phyloP scores from a whole-genome alignment of 352 stramenopile species.

The Pythium monospermum region DNA sequence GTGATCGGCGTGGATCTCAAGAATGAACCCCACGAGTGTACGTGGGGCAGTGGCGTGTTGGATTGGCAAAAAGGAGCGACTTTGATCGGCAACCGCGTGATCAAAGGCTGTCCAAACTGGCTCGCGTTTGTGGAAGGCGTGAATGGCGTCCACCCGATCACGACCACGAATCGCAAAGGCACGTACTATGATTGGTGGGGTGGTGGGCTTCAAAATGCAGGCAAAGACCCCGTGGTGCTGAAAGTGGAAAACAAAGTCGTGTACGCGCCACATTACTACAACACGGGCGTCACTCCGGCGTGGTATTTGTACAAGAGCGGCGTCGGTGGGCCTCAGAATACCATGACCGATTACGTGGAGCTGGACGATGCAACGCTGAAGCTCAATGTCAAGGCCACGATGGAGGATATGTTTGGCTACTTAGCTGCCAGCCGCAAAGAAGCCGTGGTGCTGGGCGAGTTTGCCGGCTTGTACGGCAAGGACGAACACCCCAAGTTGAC shows the following conservation, averaged over 20 bases:
- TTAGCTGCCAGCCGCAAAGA: conserved; percentile 37
- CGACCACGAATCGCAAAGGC: conserved; percentile 33
- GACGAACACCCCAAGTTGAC: conserved; percentile 62
- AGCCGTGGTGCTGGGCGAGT: conserved; percentile 69
- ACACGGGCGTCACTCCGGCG: conserved; percentile 59
- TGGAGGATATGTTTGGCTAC: conserved; percentile 79
- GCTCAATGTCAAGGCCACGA: conserved; percentile 45
- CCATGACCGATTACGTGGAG: conserved; percentile 48
- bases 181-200: conserved; percentile 85
- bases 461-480: conserved; percentile 63
- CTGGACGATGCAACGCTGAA: conserved; percentile 49
- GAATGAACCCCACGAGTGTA: conserved; percentile 62
- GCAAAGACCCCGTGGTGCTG: conserved; percentile 38
- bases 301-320: conserved; percentile 79
- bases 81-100: conserved; percentile 76
- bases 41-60: conserved; percentile 62
- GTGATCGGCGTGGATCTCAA: conserved; percentile 78
- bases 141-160: conserved; percentile 37
- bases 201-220: conserved; percentile 58
- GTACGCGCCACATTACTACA: conserved; percentile 82
- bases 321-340: conserved; percentile 38
- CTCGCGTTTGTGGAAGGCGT: conserved; percentile 78
- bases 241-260: conserved; percentile 69
- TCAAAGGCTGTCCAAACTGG: conserved; percentile 63
- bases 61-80: conserved; percentile 61